phyloP scores from a whole-genome alignment of 1,284 basidiomycete genomes.

The Coniophora puteana region DNA sequence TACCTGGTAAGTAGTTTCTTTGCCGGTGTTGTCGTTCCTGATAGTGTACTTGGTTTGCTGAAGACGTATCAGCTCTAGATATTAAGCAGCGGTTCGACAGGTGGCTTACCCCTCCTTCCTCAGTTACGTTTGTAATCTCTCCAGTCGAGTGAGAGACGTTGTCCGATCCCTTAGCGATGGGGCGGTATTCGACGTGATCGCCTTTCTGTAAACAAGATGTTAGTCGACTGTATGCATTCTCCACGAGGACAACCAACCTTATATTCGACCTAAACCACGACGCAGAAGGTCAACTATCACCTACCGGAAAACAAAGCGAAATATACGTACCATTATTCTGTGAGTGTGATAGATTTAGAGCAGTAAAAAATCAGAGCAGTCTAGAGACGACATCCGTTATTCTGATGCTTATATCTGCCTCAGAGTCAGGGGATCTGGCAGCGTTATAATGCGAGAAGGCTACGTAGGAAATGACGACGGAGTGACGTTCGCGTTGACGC shows the following conservation, averaged over 20 bases:
- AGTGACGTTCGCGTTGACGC: too few species aligned
- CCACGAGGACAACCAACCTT: slow-evolving; percentile 17
- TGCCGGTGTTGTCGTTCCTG: slow-evolving; percentile 41
- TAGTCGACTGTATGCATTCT: neutral
- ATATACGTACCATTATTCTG: neutral
- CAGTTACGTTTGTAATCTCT: slow-evolving; percentile 29
- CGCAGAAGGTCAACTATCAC: slow-evolving; percentile 10
- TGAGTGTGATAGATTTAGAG: too few species aligned
- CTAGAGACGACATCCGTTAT: too few species aligned
- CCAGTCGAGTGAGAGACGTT: slow-evolving; percentile 37
- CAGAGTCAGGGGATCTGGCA: too few species aligned
- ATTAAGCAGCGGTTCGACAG: neutral
- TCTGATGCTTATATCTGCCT: too few species aligned
- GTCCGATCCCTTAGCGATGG: slow-evolving; percentile 36
- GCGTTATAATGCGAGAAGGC: too few species aligned
- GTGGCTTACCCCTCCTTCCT: slow-evolving; percentile 25
- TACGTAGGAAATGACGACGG: too few species aligned
- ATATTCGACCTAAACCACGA: slow-evolving; percentile 16
- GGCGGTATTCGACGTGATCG: slow-evolving; percentile 41
- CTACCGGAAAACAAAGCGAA: too few species aligned
- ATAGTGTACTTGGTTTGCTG: slow-evolving; percentile 35
- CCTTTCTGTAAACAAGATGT: slow-evolving; percentile 33
- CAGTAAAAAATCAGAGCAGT: too few species aligned
- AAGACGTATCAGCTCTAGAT: neutral
- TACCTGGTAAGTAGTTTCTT: slow-evolving; percentile 37